Evolutionary conservation across 345 rosid genomes (phyloP).

Genomic region (Trapa incisa): DNA sequence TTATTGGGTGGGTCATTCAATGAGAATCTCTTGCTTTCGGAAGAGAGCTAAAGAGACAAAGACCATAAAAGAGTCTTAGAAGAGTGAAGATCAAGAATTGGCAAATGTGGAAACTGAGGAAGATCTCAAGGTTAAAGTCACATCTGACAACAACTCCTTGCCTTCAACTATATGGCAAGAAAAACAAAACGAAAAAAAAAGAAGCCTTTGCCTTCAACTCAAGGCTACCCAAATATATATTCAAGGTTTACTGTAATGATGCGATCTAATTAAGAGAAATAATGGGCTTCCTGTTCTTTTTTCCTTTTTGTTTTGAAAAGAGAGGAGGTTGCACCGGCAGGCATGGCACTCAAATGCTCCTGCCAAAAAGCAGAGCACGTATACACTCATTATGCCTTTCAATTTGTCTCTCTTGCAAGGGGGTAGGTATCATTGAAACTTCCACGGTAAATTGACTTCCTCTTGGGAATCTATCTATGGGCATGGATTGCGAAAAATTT

Average conservation of each 20-base stretch:
- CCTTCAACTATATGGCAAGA: too few species aligned
- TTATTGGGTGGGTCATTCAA: background rate
- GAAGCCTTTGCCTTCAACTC: too few species aligned
- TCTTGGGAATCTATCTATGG: too few species aligned
- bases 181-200: too few species aligned
- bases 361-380: slow-evolving; percentile 35
- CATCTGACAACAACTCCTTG: background rate
- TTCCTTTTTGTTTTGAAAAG: too few species aligned
- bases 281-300: background rate
- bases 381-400: slow-evolving; percentile 35
- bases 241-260: background rate
- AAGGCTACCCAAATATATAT: too few species aligned
- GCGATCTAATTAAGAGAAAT: background rate
- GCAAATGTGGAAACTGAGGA: background rate
- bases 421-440: too few species aligned
- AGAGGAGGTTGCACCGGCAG: slow-evolving; percentile 9
- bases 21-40: background rate
- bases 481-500: too few species aligned
- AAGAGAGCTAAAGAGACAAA: background rate
- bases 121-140: background rate
- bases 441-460: too few species aligned
- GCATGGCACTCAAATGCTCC: slow-evolving; percentile 24
- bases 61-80: background rate
- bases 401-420: slow-evolving; percentile 43
- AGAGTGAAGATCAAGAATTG: background rate